phyloP scores from a whole-genome alignment of 148 eudicot species.

The Vaccinium darrowii region DNA sequence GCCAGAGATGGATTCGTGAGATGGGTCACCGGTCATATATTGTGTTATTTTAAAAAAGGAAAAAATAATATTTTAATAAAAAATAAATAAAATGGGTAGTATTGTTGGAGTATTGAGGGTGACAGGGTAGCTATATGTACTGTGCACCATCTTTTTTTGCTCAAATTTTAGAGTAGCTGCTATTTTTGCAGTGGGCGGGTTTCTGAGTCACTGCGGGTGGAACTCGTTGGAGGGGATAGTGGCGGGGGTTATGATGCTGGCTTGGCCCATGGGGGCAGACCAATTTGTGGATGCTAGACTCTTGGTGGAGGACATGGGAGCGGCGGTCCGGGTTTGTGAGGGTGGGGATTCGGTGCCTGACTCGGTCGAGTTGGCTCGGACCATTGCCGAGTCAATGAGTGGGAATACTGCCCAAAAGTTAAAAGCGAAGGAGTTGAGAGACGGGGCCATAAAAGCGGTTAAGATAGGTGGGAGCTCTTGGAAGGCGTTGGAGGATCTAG shows the following conservation, averaged over 20 bases:
- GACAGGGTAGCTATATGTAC: no score
- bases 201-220: conserved; percentile 70
- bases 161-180: no score
- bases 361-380: conserved; percentile 35
- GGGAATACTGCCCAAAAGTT: conserved; percentile 25
- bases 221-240: conserved; percentile 60
- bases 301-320: conserved; percentile 44
- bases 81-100: no score
- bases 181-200: conserved; percentile 44
- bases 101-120: no score
- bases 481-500: conserved; percentile 38
- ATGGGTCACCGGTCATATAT: no score
- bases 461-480: conserved; percentile 41
- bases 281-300: conserved; percentile 50
- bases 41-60: no score
- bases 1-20: no score
- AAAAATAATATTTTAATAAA: no score
- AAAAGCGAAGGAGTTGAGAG: conserved; percentile 38
- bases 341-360: conserved; percentile 51
- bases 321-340: conserved; percentile 38
- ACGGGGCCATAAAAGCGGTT: conserved; percentile 40
- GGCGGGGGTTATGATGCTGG: conserved; percentile 55
- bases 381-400: conserved; percentile 33
- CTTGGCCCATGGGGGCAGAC: conserved; percentile 76
- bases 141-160: no score